Evolutionary conservation across 2,329 filamentous ascomycete species (phyloP).

Genomic region (Dendryphion nanum): DNA sequence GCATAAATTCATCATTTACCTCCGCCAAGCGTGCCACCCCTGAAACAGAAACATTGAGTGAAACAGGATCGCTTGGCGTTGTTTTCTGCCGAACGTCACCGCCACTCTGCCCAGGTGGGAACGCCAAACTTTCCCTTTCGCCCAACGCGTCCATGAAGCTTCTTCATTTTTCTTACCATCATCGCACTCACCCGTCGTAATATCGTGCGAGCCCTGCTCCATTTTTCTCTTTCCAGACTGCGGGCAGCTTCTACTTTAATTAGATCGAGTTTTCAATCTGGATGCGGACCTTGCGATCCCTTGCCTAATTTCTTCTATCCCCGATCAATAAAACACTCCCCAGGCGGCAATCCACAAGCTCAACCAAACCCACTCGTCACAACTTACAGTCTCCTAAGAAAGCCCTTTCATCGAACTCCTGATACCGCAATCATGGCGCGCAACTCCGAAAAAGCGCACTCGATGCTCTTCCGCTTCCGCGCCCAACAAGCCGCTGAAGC

Average conservation of each 20-base stretch:
- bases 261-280: constrained; percentile 3
- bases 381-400: constrained; percentile 5
- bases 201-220: constrained; percentile 1
- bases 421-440: constrained; percentile 62
- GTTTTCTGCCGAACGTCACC: constrained; percentile 24
- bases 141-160: constrained; percentile 21
- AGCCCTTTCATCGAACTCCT: no score
- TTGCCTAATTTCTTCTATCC: constrained; percentile 1
- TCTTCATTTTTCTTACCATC: constrained; percentile 8
- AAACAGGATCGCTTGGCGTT: constrained; percentile 18
- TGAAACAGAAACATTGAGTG: background rate
- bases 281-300: background rate
- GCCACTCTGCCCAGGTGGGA: constrained; percentile 15
- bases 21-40: background rate
- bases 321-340: background rate
- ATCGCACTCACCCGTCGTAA: constrained; percentile 10
- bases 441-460: constrained; percentile 98
- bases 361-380: constrained; percentile 2
- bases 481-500: constrained; percentile 94
- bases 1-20: no score
- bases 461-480: constrained; percentile 99
- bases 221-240: constrained; percentile 7
- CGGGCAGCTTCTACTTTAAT: constrained; percentile 10
- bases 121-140: constrained; percentile 32
- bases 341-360: background rate